Percentiles rank a stretch among this genome's conserved stretches.
Evolutionary conservation across 148 eudicot genomes (phyloP).

Genomic region (Rhododendron kiyosumense): DNA sequence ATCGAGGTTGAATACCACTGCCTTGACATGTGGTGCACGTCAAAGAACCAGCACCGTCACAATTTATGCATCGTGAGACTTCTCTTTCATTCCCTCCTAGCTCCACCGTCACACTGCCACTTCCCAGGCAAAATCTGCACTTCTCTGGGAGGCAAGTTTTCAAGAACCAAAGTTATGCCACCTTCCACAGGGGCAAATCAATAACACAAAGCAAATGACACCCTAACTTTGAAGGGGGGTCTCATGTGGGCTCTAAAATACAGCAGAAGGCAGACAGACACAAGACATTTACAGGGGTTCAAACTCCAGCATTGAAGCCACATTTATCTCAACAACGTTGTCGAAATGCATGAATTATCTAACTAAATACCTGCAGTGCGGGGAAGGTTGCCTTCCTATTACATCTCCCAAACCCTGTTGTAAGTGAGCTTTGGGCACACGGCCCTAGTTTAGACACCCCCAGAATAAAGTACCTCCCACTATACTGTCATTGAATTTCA

Average conservation of each 20-base stretch:
- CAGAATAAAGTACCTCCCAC: not conserved
- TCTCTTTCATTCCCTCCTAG: conserved; percentile 89
- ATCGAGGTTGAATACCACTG: conserved; percentile 90
- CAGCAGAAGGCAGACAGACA: not conserved
- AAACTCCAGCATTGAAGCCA: not conserved
- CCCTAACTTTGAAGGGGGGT: not conserved
- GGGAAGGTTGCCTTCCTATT: not conserved
- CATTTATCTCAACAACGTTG: not conserved
- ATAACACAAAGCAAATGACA: not conserved
- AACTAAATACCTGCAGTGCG: not conserved
- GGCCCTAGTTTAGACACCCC: not conserved
- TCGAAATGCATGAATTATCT: not conserved
- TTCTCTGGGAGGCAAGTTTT: conserved; percentile 34
- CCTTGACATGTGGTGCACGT: conserved; percentile 99
- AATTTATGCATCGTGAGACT: conserved; percentile 81
- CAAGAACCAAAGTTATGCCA: not conserved
- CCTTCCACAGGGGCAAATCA: too few species aligned
- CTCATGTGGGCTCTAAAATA: not conserved
- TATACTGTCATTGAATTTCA: not conserved
- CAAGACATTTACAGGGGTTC: not conserved
- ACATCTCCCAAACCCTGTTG: not conserved
- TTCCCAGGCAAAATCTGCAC: conserved; percentile 91
- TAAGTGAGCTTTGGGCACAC: not conserved
- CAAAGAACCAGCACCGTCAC: conserved; percentile 84
- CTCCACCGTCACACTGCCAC: conserved; percentile 68